Conservation (phyloP, 83 land plant species). For the Picea abies region DNA sequence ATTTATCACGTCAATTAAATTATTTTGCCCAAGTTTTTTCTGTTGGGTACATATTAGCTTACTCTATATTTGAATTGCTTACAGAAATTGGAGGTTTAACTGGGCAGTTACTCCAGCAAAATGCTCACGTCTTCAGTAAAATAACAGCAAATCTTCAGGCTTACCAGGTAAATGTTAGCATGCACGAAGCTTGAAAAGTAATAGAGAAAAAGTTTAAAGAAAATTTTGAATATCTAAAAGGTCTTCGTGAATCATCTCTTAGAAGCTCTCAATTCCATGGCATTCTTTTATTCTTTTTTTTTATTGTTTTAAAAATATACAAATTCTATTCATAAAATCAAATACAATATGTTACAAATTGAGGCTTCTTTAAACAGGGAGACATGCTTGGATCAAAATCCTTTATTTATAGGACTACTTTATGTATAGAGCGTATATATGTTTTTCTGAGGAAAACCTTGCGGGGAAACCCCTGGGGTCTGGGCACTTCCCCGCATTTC, state of each 20-base stretch:
- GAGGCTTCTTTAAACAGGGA: too few relatives aligned
- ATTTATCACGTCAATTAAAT: background rate
- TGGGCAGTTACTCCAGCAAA: conserved; percentile 77
- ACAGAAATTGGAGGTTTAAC: conserved; percentile 78
- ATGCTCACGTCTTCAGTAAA: conserved; percentile 57
- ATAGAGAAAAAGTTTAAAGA: background rate
- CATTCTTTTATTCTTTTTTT: too few relatives aligned
- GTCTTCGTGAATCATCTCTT: background rate
- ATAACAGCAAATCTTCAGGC: conserved; percentile 61
- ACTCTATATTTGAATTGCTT: conserved; percentile 8
- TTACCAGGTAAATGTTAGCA: conserved; percentile 43
- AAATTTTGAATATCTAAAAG: background rate
- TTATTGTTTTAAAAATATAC: too few relatives aligned
- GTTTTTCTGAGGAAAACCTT: too few relatives aligned
- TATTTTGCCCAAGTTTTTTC: background rate
- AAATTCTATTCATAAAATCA: too few relatives aligned
- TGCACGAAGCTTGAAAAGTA: background rate
- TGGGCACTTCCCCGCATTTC: too few relatives aligned
- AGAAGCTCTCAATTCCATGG: background rate
- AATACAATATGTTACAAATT: too few relatives aligned
- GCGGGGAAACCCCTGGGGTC: too few relatives aligned
- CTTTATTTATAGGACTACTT: too few relatives aligned
- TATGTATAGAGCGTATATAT: too few relatives aligned
- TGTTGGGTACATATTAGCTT: background rate
- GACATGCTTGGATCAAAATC: too few relatives aligned